phyloP scores from a whole-genome alignment of 306 rosid species.

The Dryas octopetala region DNA sequence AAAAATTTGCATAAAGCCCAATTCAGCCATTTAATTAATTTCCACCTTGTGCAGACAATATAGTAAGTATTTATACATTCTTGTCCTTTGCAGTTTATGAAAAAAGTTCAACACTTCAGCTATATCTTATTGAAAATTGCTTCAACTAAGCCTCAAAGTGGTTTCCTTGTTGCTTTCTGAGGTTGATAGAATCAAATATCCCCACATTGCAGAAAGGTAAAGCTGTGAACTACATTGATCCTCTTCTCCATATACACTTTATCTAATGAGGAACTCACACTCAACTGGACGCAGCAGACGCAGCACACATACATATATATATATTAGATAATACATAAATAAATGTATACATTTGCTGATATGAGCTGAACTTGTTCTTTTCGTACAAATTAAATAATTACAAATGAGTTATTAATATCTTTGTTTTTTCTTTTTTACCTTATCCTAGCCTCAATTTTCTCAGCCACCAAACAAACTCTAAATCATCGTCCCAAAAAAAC shows the following conservation, averaged over 20 bases:
- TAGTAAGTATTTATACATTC: background rate
- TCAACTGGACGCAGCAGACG: constrained; percentile 1
- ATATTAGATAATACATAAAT: background rate
- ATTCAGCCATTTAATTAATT: background rate
- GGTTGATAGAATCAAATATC: background rate
- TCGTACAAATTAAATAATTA: background rate
- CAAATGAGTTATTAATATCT: background rate
- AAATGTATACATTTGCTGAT: background rate
- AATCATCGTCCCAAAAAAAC: background rate
- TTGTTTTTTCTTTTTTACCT: background rate
- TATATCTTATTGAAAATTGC: background rate
- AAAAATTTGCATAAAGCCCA: background rate
- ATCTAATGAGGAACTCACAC: constrained; percentile 1
- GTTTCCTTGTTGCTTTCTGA: background rate
- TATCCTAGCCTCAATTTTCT: constrained; percentile 2
- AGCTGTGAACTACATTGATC: background rate
- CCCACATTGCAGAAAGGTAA: background rate
- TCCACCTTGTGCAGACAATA: background rate
- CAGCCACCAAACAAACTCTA: constrained; percentile 15
- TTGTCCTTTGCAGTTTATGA: background rate
- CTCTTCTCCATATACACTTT: constrained; percentile 19
- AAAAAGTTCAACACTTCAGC: background rate
- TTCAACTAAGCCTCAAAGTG: background rate
- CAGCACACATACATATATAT: background rate
- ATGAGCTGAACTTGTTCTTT: background rate